phyloP scores from a whole-genome alignment of 1,139 yeast species.

The Hansenula lynferdii region DNA sequence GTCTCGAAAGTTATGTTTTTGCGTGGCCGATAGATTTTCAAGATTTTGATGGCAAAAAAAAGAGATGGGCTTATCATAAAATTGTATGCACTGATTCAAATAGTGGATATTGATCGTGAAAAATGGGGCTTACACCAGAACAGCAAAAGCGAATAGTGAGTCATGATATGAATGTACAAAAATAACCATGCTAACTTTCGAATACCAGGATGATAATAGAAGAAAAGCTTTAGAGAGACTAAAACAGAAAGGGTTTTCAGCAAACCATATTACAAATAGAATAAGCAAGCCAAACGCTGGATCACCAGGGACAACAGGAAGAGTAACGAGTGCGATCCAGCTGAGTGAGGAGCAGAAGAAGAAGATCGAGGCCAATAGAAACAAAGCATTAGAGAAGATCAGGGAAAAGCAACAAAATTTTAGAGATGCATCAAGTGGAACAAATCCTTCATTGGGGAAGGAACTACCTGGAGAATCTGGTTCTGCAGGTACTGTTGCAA shows the following conservation, averaged over 20 bases:
- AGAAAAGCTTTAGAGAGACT: conserved; percentile 55
- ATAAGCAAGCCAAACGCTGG: conserved; percentile 11
- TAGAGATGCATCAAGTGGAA: conserved; percentile 22
- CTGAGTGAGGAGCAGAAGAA: conserved; percentile 50
- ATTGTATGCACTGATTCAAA: too few relatives aligned
- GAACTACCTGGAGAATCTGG: neutral
- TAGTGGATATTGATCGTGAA: too few relatives aligned
- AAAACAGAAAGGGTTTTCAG: conserved; percentile 35
- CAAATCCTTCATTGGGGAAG: conserved; percentile 10
- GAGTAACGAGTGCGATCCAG: conserved; percentile 18
- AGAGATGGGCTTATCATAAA: too few relatives aligned
- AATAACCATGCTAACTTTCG: too few relatives aligned
- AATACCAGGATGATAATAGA: conserved; percentile 48
- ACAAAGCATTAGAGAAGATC: conserved; percentile 51
- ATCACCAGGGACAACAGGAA: conserved; percentile 2
- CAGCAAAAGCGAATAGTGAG: conserved; percentile 21
- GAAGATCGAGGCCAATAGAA: conserved; percentile 52
- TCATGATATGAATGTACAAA: too few relatives aligned
- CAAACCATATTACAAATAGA: conserved; percentile 19
- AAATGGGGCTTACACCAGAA: conserved; percentile 11
- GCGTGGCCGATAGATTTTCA: too few relatives aligned
- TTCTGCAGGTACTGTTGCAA: neutral
- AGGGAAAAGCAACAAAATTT: conserved; percentile 27
- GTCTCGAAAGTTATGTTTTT: too few relatives aligned
- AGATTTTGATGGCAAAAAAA: too few relatives aligned